Evolutionary conservation across 257 asterid species (phyloP).

Genomic region (Datura wrightii): DNA sequence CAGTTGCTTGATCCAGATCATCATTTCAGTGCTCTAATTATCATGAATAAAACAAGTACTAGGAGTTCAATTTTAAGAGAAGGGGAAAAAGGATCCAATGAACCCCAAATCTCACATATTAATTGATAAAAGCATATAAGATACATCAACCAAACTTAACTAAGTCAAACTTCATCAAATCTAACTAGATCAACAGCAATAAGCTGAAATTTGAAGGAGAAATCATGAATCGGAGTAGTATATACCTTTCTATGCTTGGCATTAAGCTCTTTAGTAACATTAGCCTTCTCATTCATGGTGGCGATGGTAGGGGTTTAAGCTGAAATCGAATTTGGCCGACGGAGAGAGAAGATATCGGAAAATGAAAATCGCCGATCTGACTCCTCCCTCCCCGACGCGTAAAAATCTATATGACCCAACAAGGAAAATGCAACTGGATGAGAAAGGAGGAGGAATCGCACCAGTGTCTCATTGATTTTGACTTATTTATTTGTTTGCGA

Average conservation of each 20-base stretch:
- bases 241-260: constrained; percentile 90
- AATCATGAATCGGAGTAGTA: constrained; percentile 27
- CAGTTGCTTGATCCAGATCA: background rate
- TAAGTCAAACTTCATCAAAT: constrained; percentile 27
- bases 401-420: background rate
- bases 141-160: constrained; percentile 29
- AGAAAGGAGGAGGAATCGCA: constrained; percentile 30
- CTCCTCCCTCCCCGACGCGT: constrained; percentile 37
- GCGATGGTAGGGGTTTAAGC: background rate
- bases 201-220: background rate
- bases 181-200: constrained; percentile 31
- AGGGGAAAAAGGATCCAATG: background rate
- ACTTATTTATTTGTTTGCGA: background rate
- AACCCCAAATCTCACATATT: constrained; percentile 9
- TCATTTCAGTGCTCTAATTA: background rate
- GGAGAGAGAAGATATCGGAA: constrained; percentile 34
- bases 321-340: background rate
- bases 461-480: background rate
- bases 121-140: background rate
- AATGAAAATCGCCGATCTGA: constrained; percentile 38
- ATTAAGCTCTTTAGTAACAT: constrained; percentile 95
- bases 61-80: background rate
- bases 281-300: constrained; percentile 94
- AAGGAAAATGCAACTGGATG: constrained; percentile 34
- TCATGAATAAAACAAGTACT: background rate